Evolutionary conservation across 495 filamentous ascomycete species (phyloP).

Genomic region (Daldinia decipiens): DNA sequence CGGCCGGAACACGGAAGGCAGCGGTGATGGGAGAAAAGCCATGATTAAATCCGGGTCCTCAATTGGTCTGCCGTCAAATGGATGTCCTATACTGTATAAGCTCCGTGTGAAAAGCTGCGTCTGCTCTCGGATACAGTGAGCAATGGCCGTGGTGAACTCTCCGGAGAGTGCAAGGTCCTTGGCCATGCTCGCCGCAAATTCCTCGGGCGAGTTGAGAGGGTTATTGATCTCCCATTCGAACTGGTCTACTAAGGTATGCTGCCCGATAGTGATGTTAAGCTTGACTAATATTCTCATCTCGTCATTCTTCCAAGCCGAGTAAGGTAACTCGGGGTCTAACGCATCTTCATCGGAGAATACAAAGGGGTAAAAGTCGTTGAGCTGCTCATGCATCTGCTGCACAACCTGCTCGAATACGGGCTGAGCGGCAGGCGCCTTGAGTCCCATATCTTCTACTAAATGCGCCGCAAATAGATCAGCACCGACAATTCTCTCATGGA

Average conservation of each 20-base stretch:
- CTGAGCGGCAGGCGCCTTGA: conserved; percentile 71
- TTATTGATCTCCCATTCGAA: conserved; percentile 99
- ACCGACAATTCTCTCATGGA: conserved; percentile 85
- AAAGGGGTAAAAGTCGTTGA: conserved; percentile 92
- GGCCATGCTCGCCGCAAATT: conserved; percentile 90
- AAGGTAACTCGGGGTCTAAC: conserved; percentile 88
- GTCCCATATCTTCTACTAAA: conserved; percentile 88
- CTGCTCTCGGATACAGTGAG: conserved; percentile 96
- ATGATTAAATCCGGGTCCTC: conserved; percentile 88
- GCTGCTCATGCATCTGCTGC: conserved; percentile 85
- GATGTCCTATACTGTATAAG: conserved; percentile 90
- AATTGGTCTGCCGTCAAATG: conserved; percentile 92
- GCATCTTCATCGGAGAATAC: conserved; percentile 89
- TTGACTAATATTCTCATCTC: conserved; percentile 97
- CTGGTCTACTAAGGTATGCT: conserved; percentile 93
- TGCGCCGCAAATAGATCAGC: conserved; percentile 86
- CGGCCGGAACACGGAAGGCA: conserved; percentile 84
- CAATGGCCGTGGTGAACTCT: conserved; percentile 97
- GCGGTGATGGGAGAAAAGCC: conserved; percentile 86
- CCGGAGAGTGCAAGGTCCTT: conserved; percentile 91
- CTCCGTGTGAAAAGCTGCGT: conserved; percentile 92
- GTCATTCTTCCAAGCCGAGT: conserved; percentile 95
- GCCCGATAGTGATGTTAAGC: conserved; percentile 96
- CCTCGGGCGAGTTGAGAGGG: conserved; percentile 88
- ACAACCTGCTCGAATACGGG: conserved; percentile 80